These are phyloP conservation scores for Mortierella antarctica DNA, from an alignment of 192 early-diverging fungal genomes.

Conservation along the genomic window DNA sequence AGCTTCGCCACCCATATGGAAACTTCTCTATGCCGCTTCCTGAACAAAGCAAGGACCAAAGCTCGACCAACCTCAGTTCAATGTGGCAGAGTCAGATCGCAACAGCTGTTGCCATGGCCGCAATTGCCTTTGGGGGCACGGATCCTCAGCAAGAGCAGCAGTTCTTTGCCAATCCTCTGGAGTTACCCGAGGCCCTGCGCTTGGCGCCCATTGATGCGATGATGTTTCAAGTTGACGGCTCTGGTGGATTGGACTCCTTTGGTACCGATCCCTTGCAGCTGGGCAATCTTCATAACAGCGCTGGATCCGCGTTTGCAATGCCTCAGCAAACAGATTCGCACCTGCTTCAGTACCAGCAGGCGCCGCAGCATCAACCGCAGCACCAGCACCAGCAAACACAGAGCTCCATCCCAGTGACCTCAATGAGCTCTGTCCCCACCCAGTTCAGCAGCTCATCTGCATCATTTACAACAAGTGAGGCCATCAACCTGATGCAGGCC, in stretches of 20 bases:
- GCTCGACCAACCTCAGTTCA: conserved; percentile 38
- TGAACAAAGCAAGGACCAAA: conserved; percentile 34
- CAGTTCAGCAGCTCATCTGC: conserved; percentile 11
- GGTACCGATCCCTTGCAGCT: conserved; percentile 28
- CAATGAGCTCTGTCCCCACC: background rate
- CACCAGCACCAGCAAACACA: conserved; percentile 7
- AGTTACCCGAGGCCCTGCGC: conserved; percentile 39
- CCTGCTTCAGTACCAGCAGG: conserved; percentile 28
- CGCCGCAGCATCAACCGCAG: conserved; percentile 4
- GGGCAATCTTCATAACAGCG: conserved; percentile 2
- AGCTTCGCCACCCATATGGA: conserved; percentile 49
- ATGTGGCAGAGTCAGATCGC: conserved; percentile 53
- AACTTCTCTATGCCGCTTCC: conserved; percentile 53
- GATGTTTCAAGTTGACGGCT: conserved; percentile 36
- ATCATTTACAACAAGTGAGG: conserved; percentile 15
- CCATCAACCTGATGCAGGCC: conserved; percentile 41
- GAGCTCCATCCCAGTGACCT: background rate
- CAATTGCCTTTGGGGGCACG: conserved; percentile 45
- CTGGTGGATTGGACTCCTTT: conserved; percentile 22
- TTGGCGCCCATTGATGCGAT: conserved; percentile 47
- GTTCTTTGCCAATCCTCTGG: conserved; percentile 52
- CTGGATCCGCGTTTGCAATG: background rate
- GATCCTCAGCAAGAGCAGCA: conserved; percentile 53
- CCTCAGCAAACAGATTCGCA: conserved; percentile 18
- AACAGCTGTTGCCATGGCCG: conserved; percentile 52